Conservation (phyloP, 2,329 filamentous ascomycete genomes). For the Pezizomycotina sp. region DNA sequence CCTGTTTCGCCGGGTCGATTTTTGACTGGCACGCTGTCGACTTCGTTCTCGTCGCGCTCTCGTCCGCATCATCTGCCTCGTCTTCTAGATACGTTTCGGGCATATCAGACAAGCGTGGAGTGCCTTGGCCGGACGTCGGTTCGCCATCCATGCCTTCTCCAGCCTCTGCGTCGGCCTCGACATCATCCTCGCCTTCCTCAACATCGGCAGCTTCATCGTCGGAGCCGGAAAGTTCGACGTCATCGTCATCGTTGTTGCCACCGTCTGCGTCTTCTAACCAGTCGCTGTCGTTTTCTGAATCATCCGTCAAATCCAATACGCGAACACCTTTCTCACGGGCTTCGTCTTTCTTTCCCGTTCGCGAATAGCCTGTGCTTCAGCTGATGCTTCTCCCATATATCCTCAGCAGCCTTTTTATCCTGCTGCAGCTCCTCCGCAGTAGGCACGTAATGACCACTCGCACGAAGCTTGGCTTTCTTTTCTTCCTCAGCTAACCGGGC, state of each 20-base stretch:
- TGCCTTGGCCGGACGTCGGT: conserved; percentile 28
- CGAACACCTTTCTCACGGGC: conserved; percentile 32
- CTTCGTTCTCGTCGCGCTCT: conserved; percentile 18
- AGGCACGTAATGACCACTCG: conserved; percentile 65
- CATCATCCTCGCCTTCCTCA: conserved; percentile 6
- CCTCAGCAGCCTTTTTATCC: conserved; percentile 68
- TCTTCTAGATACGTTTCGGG: conserved; percentile 26
- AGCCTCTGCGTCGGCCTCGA: conserved; percentile 22
- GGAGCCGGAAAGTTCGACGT: conserved; percentile 28
- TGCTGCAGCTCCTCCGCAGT: conserved; percentile 73
- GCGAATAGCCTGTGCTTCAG: conserved; percentile 61
- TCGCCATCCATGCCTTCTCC: conserved; percentile 28
- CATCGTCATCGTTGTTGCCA: conserved; percentile 28
- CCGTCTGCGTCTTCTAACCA: conserved; percentile 30
- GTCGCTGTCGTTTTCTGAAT: too few relatives aligned
- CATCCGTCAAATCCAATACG: conserved; percentile 39
- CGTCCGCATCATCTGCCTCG: conserved; percentile 30
- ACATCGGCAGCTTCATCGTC: conserved; percentile 29
- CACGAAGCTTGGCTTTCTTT: conserved; percentile 57
- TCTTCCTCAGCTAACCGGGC: conserved; percentile 61
- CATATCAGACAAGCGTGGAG: conserved; percentile 18
- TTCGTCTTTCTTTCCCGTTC: conserved; percentile 42
- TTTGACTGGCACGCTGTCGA: conserved; percentile 3
- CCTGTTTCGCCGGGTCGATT: background rate
- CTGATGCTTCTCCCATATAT: conserved; percentile 70